Evolutionary conservation across 2,329 filamentous ascomycete species (phyloP), one percentile per base, ranked within the genome.

Genomic region (Neofusicoccum laricinum): DNA sequence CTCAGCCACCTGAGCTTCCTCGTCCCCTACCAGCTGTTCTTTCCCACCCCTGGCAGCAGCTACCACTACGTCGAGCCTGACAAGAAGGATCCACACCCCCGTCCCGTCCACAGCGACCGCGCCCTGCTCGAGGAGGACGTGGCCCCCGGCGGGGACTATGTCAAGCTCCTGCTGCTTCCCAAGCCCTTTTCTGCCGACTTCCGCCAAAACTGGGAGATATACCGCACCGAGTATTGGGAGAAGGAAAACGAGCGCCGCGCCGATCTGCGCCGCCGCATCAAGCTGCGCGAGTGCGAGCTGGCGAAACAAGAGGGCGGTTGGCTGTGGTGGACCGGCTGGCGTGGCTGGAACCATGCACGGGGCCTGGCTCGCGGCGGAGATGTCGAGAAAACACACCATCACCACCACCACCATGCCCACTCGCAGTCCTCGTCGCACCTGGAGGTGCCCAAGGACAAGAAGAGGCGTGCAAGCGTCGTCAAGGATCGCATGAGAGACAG

Each of bases 171-270:
- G 17, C 83, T 99, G 7, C 85, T 97, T 11, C 92, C 95, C 0
- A 99, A 99, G 75, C 93, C 93, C 0, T 99, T 99, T 73, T 96
- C 92, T 5, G 90, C 95, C 0, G 92, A 92, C 51, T 99, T 99
- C 73, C 86, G 95, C 19, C 93, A 98, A 76, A 96, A 97, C 68
- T 99, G 95, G 95, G 95, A 99, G 73, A 84, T 94, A 15, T 99
- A 96, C 77, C 86, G 95, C 61, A 88, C 90, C 38, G 93, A 97
- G 66, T 99, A 97, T 78, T 99, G 95, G 95, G 94, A 97, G 71
- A 89, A 89, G 66, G 95, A 99, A 76, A 99, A 99, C 73, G 92
- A 96, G 76, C 88, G 94, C 2, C 88, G 95, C 12, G 86, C 89
- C 2, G 80, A 90, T 64, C 81, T 97, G 25, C 85, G 92, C 21